Conservation (phyloP, 768 basidiomycete species). For the Clitopilus hobsonii region DNA sequence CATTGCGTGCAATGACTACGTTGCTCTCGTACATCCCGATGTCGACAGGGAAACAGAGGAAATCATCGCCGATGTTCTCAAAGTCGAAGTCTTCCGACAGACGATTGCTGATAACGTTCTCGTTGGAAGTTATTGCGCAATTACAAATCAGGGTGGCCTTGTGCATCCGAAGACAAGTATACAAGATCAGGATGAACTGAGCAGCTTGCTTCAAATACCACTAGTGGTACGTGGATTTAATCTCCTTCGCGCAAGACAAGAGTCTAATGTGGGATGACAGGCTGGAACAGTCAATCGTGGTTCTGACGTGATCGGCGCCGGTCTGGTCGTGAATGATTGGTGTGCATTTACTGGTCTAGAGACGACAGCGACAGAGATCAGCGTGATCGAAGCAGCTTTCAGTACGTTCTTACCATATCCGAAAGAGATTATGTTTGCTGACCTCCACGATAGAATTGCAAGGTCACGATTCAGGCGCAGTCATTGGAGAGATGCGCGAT, state of each 20-base stretch:
- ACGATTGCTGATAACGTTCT: constrained; percentile 96
- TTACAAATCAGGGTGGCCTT: constrained; percentile 95
- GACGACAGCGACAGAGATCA: constrained; percentile 99
- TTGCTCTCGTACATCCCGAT: constrained; percentile 97
- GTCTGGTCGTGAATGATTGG: constrained; percentile 98
- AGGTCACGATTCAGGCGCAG: constrained; percentile 76
- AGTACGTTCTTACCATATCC: constrained; percentile 51
- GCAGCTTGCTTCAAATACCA: constrained; percentile 89
- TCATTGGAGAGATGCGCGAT: constrained; percentile 90
- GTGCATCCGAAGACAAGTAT: constrained; percentile 97
- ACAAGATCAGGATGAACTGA: constrained; percentile 96
- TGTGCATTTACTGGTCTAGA: constrained; percentile 98
- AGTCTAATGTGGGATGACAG: constrained; percentile 34
- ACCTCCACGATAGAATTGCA: constrained; percentile 63
- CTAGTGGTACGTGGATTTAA: constrained; percentile 66
- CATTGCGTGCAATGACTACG: constrained; percentile 97
- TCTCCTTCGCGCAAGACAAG: not conserved
- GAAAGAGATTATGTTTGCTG: not conserved
- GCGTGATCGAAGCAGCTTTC: constrained; percentile 96
- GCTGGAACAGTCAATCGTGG: constrained; percentile 98
- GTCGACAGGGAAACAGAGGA: constrained; percentile 98
- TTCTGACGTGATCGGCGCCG: constrained; percentile 96
- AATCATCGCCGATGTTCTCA: constrained; percentile 98
- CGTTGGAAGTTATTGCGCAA: constrained; percentile 92
- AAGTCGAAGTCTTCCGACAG: constrained; percentile 98